Conservation (phyloP, 352 stramenopile genomes). For the Pythium insidiosum region DNA sequence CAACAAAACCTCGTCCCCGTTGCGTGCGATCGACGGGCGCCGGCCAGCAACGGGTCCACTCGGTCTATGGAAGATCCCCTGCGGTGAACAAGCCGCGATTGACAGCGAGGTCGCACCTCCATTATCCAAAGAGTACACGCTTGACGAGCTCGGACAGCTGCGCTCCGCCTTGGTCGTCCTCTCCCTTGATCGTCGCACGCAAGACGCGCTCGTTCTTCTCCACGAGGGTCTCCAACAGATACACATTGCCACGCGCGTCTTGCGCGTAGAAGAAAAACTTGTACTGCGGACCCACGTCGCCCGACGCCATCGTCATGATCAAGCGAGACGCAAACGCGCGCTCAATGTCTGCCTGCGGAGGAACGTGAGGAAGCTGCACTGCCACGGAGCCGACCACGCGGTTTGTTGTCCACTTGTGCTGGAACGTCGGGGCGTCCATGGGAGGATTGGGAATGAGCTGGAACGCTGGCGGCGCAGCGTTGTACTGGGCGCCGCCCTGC, state of each 20-base stretch:
- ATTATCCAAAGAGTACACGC: conserved; percentile 52
- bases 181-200: conserved; percentile 66
- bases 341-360: conserved; percentile 57
- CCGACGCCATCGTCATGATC: conserved; percentile 76
- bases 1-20: too few species aligned
- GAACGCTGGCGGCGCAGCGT: conserved; percentile 21
- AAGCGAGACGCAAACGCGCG: conserved; percentile 38
- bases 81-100: too few species aligned
- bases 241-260: conserved; percentile 48
- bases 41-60: too few species aligned
- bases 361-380: conserved; percentile 49
- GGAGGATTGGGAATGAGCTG: conserved; percentile 46
- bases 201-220: conserved; percentile 60
- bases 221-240: conserved; percentile 64
- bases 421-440: conserved; percentile 72
- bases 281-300: conserved; percentile 70
- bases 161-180: conserved; percentile 43
- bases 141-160: conserved; percentile 62
- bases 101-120: too few species aligned
- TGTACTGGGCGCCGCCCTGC: conserved; percentile 4
- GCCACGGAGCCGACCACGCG: conserved; percentile 55
- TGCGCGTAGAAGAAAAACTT: conserved; percentile 86
- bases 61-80: too few species aligned
- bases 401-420: conserved; percentile 60
- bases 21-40: too few species aligned